These are phyloP conservation scores for Pythium utonaiense DNA, from an alignment of 352 stramenopile species.

Conservation along the genomic window DNA sequence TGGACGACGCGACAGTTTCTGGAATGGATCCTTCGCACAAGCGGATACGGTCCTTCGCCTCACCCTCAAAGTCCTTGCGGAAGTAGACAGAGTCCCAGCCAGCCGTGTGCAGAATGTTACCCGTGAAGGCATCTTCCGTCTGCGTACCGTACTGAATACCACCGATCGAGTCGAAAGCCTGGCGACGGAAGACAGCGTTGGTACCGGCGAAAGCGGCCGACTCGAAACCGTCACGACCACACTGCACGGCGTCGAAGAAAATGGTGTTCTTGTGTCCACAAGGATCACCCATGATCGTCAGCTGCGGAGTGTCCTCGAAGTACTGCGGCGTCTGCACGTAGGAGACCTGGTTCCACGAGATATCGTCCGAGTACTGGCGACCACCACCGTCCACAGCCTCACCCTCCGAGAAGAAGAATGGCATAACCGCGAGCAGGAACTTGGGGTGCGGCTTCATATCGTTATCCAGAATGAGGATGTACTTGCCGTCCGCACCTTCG, in stretches of 20 bases:
- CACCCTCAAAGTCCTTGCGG: slow-evolving; percentile 88
- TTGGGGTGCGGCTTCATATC: slow-evolving; percentile 91
- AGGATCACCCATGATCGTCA: slow-evolving; percentile 83
- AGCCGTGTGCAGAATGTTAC: slow-evolving; percentile 80
- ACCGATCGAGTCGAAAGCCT: slow-evolving; percentile 87
- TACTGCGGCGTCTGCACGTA: slow-evolving; percentile 90
- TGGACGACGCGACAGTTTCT: slow-evolving; percentile 80
- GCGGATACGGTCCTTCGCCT: slow-evolving; percentile 82
- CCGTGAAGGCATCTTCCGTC: slow-evolving; percentile 89
- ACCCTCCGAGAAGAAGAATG: slow-evolving; percentile 89
- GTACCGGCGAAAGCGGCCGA: slow-evolving; percentile 86
- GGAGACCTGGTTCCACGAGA: slow-evolving; percentile 88
- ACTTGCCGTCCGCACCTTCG: slow-evolving; percentile 86
- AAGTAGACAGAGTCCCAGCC: slow-evolving; percentile 89
- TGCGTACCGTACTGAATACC: slow-evolving; percentile 89
- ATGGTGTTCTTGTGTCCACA: slow-evolving; percentile 90
- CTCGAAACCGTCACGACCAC: slow-evolving; percentile 84
- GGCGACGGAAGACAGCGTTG: slow-evolving; percentile 86
- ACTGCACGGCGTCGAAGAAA: slow-evolving; percentile 90
- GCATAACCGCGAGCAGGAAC: slow-evolving; percentile 80
- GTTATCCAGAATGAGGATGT: slow-evolving; percentile 90
- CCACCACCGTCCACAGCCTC: slow-evolving; percentile 80
- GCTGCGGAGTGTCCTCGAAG: slow-evolving; percentile 83
- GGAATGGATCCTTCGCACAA: slow-evolving; percentile 80
- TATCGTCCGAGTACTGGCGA: slow-evolving; percentile 86